Conservation (phyloP, 345 rosid species). For the Limnanthes douglasii region DNA sequence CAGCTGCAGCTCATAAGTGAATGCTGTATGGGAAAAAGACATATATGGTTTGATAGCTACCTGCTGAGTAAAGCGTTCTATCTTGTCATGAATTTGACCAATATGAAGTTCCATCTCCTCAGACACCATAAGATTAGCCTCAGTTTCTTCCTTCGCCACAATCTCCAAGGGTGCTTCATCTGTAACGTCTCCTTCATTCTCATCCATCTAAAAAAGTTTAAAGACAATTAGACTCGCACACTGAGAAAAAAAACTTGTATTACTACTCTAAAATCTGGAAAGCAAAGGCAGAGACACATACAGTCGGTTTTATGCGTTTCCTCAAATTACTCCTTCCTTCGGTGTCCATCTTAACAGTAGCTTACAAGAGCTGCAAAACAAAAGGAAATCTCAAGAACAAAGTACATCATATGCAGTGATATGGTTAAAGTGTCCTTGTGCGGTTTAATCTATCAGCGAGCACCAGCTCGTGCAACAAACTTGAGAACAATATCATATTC, state of each 20-base stretch:
- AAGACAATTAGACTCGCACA: constrained; percentile 3
- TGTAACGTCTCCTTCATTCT: constrained; percentile 18
- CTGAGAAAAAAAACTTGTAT: constrained; percentile 2
- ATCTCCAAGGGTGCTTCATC: constrained; percentile 19
- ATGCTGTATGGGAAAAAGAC: background rate
- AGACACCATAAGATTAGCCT: constrained; percentile 34
- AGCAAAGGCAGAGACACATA: constrained; percentile 13
- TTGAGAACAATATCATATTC: too few relatives aligned
- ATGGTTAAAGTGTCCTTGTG: too few relatives aligned
- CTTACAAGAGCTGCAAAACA: too few relatives aligned
- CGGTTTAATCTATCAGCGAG: too few relatives aligned
- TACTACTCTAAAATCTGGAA: constrained; percentile 3
- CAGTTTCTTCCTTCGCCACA: constrained; percentile 37
- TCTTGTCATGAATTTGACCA: constrained; percentile 48
- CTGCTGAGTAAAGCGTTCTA: constrained; percentile 63
- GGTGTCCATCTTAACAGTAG: constrained; percentile 36
- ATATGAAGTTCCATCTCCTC: constrained; percentile 70
- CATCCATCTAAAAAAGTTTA: constrained; percentile 25
- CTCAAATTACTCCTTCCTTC: constrained; percentile 22
- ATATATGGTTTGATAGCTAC: constrained; percentile 15
- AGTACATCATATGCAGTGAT: too few relatives aligned
- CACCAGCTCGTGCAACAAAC: too few relatives aligned
- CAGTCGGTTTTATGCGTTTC: constrained; percentile 56
- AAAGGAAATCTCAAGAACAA: too few relatives aligned
- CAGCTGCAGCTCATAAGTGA: background rate